Conservation (phyloP, 2,329 filamentous ascomycete species). For the Penicillium sp. region DNA sequence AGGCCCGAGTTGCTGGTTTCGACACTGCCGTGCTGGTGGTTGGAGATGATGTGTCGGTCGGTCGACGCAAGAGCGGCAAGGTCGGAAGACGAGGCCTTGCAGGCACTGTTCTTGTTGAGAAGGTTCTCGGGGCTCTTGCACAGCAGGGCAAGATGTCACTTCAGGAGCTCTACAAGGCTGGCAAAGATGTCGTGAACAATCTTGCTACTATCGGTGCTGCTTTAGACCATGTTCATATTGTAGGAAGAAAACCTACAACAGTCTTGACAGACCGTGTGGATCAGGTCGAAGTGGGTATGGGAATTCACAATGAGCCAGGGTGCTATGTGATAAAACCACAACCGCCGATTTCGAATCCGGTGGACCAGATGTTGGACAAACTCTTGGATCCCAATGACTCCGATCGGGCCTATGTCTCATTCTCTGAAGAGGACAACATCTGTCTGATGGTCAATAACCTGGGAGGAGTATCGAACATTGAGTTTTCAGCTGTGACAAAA, state of each 20-base stretch:
- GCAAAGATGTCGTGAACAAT: not conserved
- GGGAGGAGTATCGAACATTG: not conserved
- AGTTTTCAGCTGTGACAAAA: not conserved
- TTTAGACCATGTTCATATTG: not conserved
- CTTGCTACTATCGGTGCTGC: not conserved
- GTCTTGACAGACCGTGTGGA: constrained; percentile 42
- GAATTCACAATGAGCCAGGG: constrained; percentile 64
- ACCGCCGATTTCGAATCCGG: not conserved
- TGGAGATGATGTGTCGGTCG: constrained; percentile 59
- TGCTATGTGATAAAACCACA: not conserved
- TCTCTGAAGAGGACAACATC: not conserved
- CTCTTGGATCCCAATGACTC: not conserved
- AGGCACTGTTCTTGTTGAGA: constrained; percentile 58
- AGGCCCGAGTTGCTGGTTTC: not conserved
- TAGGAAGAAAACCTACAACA: no score
- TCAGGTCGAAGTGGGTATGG: constrained; percentile 62
- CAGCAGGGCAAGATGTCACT: constrained; percentile 44
- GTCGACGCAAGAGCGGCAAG: constrained; percentile 41
- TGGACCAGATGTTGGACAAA: not conserved
- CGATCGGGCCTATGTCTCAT: not conserved
- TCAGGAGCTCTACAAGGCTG: not conserved
- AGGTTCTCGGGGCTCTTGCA: constrained; percentile 53
- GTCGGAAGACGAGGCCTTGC: constrained; percentile 61
- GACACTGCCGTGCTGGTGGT: not conserved
- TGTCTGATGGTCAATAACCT: not conserved